phyloP scores from a whole-genome alignment of 495 filamentous ascomycete genomes.

The Bathelium albidoporum region DNA sequence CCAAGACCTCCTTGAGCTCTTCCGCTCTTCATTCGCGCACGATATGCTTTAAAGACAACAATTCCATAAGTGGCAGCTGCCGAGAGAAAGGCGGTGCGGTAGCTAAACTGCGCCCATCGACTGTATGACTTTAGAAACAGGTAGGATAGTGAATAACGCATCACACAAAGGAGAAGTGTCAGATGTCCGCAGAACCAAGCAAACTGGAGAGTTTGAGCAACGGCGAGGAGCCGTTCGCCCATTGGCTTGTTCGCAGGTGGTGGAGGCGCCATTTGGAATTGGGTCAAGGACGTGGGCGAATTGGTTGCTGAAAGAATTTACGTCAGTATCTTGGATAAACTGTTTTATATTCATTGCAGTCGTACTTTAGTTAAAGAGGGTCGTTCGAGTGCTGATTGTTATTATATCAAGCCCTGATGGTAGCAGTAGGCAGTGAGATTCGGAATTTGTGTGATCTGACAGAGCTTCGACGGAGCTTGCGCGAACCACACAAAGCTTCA shows the following conservation, averaged over 20 bases:
- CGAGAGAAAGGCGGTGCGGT: slow-evolving; percentile 79
- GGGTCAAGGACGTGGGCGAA: slow-evolving; percentile 8
- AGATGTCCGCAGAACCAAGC: slow-evolving; percentile 90
- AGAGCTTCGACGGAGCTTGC: no score
- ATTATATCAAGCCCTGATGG: not conserved
- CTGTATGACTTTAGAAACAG: slow-evolving; percentile 73
- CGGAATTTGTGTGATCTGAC: not conserved
- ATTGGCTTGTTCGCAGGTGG: slow-evolving; percentile 61
- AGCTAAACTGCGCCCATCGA: slow-evolving; percentile 63
- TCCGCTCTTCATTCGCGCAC: slow-evolving; percentile 54
- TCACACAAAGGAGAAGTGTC: slow-evolving; percentile 66
- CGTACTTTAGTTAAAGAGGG: no score
- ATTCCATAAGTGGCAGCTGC: slow-evolving; percentile 93
- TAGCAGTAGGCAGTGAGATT: not conserved
- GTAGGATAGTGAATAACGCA: slow-evolving; percentile 73
- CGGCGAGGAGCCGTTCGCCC: slow-evolving; percentile 56
- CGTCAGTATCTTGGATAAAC: not conserved
- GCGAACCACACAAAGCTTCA: no score
- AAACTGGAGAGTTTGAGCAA: slow-evolving; percentile 82
- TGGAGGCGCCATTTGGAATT: slow-evolving; percentile 61
- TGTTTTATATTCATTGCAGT: no score
- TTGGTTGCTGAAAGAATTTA: not conserved
- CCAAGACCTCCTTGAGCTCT: slow-evolving; percentile 38
- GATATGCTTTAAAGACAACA: slow-evolving; percentile 96
- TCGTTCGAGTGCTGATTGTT: no score